Evolutionary conservation across 2,329 filamentous ascomycete genomes (phyloP).

Genomic region (Calonectria fujianensis): DNA sequence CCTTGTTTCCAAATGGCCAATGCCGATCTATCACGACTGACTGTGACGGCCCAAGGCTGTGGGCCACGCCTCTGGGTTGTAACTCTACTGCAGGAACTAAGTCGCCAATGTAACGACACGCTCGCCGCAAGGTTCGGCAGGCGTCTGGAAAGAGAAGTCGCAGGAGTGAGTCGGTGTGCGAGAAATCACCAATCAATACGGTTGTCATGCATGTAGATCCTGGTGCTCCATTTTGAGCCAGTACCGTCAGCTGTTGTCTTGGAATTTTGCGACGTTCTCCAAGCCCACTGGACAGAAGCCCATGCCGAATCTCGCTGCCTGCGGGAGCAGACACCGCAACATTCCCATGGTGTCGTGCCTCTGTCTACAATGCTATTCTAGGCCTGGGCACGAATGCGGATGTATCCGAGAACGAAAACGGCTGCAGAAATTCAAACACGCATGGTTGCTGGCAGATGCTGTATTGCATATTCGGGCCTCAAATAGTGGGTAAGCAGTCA

Average conservation of each 20-base stretch:
- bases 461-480: conserved; percentile 24
- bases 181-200: conserved; percentile 24
- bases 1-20: conserved; percentile 24
- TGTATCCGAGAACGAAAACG: conserved; percentile 23
- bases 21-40: conserved; percentile 22
- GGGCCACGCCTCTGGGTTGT: conserved; percentile 23
- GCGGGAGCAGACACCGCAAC: conserved; percentile 12
- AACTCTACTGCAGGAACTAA: conserved; percentile 29
- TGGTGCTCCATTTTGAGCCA: conserved; percentile 22
- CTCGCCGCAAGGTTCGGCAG: conserved; percentile 12
- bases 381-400: conserved; percentile 16
- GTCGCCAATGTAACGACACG: conserved; percentile 18
- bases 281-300: conserved; percentile 26
- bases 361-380: conserved; percentile 20
- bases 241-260: conserved; percentile 22
- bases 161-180: conserved; percentile 22
- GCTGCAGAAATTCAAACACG: conserved; percentile 22
- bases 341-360: conserved; percentile 11
- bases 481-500: conserved; percentile 21
- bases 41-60: conserved; percentile 24
- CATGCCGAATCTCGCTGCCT: conserved; percentile 1
- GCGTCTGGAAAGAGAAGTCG: conserved; percentile 21
- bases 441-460: not conserved
- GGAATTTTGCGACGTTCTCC: conserved; percentile 22
- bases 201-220: conserved; percentile 25